Evolutionary conservation across 768 basidiomycete genomes (phyloP), one percentile per base, ranked within the genome.

Genomic region (Auricularia sp.): DNA sequence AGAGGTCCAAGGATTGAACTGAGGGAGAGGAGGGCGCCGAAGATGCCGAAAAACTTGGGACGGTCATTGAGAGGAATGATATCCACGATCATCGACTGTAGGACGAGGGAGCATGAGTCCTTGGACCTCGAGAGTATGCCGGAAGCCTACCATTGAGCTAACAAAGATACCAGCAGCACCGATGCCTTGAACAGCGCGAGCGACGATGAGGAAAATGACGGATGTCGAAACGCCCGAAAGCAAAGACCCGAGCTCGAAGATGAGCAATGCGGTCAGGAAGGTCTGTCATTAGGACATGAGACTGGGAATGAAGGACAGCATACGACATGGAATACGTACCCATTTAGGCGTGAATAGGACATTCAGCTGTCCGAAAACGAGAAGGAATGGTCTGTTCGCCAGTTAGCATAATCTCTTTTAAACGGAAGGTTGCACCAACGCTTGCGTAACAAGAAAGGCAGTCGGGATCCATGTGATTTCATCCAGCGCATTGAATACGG

Each of bases 1-100:
- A 77, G 67, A n/a, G 76, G 75, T 10, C 75, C 76, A 21, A 75
- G 64, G 45, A 77, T 70, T 18, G 69, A 70, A 8, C 74, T 72
- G 51, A 76, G 67, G 21, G 73, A 74, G 65, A 75, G 76, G 13
- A 61, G 37, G 10, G 24, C 63, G 29, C 63, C 63, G 42, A 67
- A 64, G 29, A 63, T 47, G 29, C 62, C 63, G 34, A 63, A 51
- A 51, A 64, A 54, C 24, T 64, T 44, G 6, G 66, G 63, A 3
- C 66, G 66, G n/a, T 58, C 24, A 37, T 59, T 44, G 14, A 61
- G 58, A 21, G 42, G 54, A 14, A 62, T 63, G 45, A 64, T 64
- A 37, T 64, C 56, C 7, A 63, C 51, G 29, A 64, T 67, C 63
- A 67, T 64, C 16, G 66, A 61, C 29, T 64, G 44, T 33, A 64